These are phyloP conservation scores for Fonsecaea monophora DNA, from an alignment of 2,329 filamentous ascomycete genomes.

Conservation along the genomic window DNA sequence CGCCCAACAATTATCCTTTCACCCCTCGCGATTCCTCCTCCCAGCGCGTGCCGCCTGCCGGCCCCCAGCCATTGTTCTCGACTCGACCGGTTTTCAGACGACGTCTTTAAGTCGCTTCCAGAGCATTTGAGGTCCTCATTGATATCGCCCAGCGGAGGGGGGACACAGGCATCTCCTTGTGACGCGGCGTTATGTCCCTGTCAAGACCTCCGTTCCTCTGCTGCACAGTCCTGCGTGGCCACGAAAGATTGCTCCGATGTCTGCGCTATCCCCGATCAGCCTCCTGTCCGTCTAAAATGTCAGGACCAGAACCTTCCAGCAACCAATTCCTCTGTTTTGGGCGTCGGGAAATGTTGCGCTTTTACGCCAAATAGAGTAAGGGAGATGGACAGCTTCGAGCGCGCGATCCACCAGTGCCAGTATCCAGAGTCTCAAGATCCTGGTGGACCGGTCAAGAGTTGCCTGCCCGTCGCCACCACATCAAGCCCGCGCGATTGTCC, in stretches of 20 bases:
- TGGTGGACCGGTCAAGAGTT: neutral
- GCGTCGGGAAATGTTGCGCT: neutral
- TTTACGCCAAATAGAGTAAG: neutral
- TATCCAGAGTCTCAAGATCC: neutral
- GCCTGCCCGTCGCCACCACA: neutral
- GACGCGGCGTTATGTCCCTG: neutral
- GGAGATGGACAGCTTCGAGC: constrained; percentile 17
- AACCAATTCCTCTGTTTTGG: neutral
- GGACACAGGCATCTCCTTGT: neutral
- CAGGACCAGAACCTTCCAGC: neutral
- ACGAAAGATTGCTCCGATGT: neutral
- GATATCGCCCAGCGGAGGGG: neutral
- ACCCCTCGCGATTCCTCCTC: constrained; percentile 24
- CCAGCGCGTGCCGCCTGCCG: constrained; percentile 8
- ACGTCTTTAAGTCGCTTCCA: constrained; percentile 17
- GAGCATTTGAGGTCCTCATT: constrained; percentile 11
- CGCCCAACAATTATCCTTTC: constrained; percentile 36
- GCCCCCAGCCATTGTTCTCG: neutral
- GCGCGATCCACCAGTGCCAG: constrained; percentile 10
- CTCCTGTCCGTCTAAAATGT: neutral
- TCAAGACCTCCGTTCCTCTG: neutral
- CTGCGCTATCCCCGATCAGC: neutral
- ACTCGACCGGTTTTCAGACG: constrained; percentile 7
- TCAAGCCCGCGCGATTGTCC: neutral
- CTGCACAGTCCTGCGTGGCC: neutral